These are phyloP conservation scores for Grosmannia penicillata DNA, from an alignment of 2,329 filamentous ascomycete genomes.

Conservation along the genomic window DNA sequence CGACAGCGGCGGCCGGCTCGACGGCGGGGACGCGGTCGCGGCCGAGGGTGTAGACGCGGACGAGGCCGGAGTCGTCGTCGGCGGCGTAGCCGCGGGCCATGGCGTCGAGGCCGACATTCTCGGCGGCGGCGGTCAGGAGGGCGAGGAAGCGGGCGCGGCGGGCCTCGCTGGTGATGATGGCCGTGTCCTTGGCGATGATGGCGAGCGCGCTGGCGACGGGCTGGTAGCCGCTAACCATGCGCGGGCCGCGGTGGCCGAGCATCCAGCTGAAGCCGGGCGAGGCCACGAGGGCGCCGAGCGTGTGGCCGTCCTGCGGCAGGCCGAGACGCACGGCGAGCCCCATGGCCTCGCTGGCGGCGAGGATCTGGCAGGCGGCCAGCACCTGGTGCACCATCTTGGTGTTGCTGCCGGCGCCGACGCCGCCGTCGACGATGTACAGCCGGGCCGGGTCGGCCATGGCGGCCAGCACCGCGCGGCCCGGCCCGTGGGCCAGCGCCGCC, in stretches of 20 bases:
- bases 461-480: constrained; percentile 42
- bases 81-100: constrained; percentile 38
- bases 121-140: constrained; percentile 45
- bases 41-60: constrained; percentile 23
- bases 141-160: constrained; percentile 41
- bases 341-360: constrained; percentile 43
- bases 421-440: constrained; percentile 46
- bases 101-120: constrained; percentile 49
- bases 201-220: constrained; percentile 43
- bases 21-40: constrained; percentile 6
- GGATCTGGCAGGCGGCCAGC: constrained; percentile 47
- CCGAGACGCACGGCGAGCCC: constrained; percentile 43
- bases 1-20: not conserved
- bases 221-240: constrained; percentile 37
- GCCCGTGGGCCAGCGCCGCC: constrained; percentile 42
- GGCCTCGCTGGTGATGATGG: constrained; percentile 54
- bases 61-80: constrained; percentile 28
- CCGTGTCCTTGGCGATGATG: constrained; percentile 46
- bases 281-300: constrained; percentile 24
- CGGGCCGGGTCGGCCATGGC: constrained; percentile 48
- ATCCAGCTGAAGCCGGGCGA: constrained; percentile 44
- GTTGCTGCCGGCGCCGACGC: constrained; percentile 43
- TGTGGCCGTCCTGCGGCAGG: constrained; percentile 28
- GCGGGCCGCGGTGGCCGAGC: constrained; percentile 42
- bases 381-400: constrained; percentile 53